These are phyloP conservation scores for Rosa persica DNA, from an alignment of 306 rosid genomes.

Conservation along the genomic window DNA sequence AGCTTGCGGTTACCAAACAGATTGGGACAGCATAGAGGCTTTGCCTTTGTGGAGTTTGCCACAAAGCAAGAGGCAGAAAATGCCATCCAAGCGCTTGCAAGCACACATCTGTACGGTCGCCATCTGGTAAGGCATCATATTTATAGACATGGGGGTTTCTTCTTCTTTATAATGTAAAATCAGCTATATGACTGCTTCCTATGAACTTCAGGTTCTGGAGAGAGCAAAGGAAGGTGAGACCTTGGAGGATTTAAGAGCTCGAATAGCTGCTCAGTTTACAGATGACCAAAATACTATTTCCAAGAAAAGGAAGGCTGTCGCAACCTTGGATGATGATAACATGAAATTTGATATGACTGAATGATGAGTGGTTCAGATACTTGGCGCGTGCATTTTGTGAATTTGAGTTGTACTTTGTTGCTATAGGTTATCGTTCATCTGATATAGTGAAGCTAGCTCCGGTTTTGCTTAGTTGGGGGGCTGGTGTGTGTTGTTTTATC, in stretches of 20 bases:
- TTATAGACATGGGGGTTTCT: background rate
- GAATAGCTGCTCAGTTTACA: constrained; percentile 67
- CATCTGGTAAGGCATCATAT: constrained; percentile 65
- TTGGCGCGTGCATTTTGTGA: background rate
- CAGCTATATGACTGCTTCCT: constrained; percentile 7
- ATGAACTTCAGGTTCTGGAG: constrained; percentile 65
- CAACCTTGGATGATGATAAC: constrained; percentile 51
- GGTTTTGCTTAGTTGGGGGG: constrained; percentile 17
- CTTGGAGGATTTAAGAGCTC: constrained; percentile 75
- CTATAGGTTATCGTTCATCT: background rate
- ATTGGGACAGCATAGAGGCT: constrained; percentile 86
- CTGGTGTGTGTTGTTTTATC: background rate
- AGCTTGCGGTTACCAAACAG: constrained; percentile 85
- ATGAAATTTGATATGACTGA: constrained; percentile 50
- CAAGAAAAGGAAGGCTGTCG: constrained; percentile 67
- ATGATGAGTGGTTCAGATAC: background rate
- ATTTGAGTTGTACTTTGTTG: background rate
- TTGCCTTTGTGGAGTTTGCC: constrained; percentile 87
- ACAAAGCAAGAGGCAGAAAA: constrained; percentile 88
- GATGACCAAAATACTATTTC: constrained; percentile 53
- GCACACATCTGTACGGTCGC: constrained; percentile 71
- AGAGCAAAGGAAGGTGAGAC: constrained; percentile 90
- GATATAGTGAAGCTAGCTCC: constrained; percentile 1
- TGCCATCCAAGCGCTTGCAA: constrained; percentile 74
- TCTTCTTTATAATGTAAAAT: constrained; percentile 2